Evolutionary conservation across 2,329 filamentous ascomycete genomes (phyloP).

Genomic region (Alternaria burnsii): DNA sequence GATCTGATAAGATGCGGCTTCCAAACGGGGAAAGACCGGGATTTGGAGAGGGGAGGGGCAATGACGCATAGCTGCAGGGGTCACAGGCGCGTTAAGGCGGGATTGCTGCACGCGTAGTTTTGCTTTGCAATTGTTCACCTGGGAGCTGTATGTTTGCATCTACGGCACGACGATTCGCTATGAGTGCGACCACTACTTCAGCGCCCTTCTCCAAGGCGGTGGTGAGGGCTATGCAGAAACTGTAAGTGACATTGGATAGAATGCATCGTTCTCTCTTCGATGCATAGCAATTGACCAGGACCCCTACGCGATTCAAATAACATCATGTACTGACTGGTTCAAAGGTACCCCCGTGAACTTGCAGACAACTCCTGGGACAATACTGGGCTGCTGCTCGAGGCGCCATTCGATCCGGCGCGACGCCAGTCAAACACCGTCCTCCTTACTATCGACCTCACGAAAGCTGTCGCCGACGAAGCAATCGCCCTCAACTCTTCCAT

Average conservation of each 20-base stretch:
- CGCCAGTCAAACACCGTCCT: slow-evolving; percentile 73
- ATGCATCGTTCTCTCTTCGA: background rate
- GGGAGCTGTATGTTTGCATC: slow-evolving; percentile 43
- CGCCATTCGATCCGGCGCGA: slow-evolving; percentile 66
- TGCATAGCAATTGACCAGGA: background rate
- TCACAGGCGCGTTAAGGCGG: slow-evolving; percentile 7
- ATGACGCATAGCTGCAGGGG: slow-evolving; percentile 31
- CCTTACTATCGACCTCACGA: slow-evolving; percentile 90
- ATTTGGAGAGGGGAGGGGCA: slow-evolving; percentile 15
- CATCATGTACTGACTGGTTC: slow-evolving; percentile 9
- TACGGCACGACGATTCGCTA: slow-evolving; percentile 50
- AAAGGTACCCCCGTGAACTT: slow-evolving; percentile 85
- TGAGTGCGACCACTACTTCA: slow-evolving; percentile 53
- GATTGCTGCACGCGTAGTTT: slow-evolving; percentile 10
- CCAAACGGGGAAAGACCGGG: slow-evolving; percentile 17
- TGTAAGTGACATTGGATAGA: slow-evolving; percentile 63
- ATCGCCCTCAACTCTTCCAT: slow-evolving; percentile 78
- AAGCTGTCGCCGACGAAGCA: slow-evolving; percentile 87
- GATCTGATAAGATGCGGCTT: slow-evolving; percentile 47
- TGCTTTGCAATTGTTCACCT: slow-evolving; percentile 1
- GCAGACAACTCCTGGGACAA: slow-evolving; percentile 96
- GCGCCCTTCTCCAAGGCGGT: slow-evolving; percentile 74
- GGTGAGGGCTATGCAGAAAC: slow-evolving; percentile 77
- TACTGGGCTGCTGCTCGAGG: slow-evolving; percentile 81
- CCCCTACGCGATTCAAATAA: background rate